Base-by-base conservation (phyloP, 768 basidiomycete species). In the Lepiota brunneoincarnata region DNA sequence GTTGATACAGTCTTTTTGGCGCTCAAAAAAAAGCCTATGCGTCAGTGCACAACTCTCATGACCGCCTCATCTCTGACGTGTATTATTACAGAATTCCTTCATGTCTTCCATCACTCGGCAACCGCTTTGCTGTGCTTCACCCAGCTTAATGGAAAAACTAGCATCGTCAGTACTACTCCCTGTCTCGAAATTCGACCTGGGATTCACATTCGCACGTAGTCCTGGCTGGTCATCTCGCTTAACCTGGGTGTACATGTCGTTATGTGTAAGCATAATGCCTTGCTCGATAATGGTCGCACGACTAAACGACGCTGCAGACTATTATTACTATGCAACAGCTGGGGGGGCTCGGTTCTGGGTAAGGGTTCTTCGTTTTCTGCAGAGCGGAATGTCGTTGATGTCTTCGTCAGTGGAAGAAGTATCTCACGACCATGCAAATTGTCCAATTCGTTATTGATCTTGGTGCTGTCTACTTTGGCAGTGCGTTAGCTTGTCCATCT, bases 61-160 rank as follows among this genome's bases (percentile, higher is more conserved):
- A 28, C 26, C 18, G 28, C 41, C 24, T 37, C 31, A 17, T 48
- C 35, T 26, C 50, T 63, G 52, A 54, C 53, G 14, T 18, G 14
- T 40, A 7, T 57, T 15, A 47, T 48, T 39, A 38, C 61, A 95
- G 94, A 92, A 62, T 98, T 99, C 75, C 76, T 99, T 57, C 97
- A 98, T 71, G 96, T 99, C 59, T 98, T 97, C 79, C 97, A 98
- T 71, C 97, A 99, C 76, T 93, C 97, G 54, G 97, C 96, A 15
- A 98, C 97, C 55, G 96, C 96, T 56, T 72, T 98, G 57, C 77
- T 99, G 54, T 98, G 97, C 75, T 98, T 86, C 69, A 86, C 87
- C 50, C 96, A 99, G 74, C 79, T 99, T 60, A 88, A 97, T 62
- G 97, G 97, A 60, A 85, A 82, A 69, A 98, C 97, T 42, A 94